Evolutionary conservation across 2,329 filamentous ascomycete species (phyloP), one percentile per base, ranked within the genome.

Genomic region (Hymenoscyphus fraxineus): DNA sequence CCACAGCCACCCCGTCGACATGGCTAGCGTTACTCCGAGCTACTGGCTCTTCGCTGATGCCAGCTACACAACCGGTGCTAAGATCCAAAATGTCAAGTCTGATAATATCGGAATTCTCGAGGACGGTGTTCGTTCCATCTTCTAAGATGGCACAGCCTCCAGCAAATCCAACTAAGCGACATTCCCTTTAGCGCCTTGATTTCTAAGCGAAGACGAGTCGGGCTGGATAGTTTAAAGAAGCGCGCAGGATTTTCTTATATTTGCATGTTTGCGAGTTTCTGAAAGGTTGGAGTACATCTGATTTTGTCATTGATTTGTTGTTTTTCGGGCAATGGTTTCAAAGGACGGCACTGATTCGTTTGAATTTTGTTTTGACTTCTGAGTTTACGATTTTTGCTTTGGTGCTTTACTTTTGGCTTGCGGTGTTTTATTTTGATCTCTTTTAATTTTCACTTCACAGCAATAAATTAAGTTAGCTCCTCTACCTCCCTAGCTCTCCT

Each of bases 31-130:
- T 27, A 12, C 62, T 32, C n/a, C 31, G 0, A n/a, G 32, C 44
- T 64, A 58, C 58, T 60, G 62, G 57, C 32, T 60, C 27, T 64
- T 55, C 27, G 10, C 40, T n/a, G 22, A 2, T 3, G 27, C 41
- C 22, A 39, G 60, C 35, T 59, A 57, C 44, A 6, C 35, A 35
- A 10, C 35, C 55, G 12, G 40, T 22, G 62, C 41, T 4, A 35
- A 47, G 15, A 32, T 12, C 58, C 35, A 58, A n/a, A 22, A 27
- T 2, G 44, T 64, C 40, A 32, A 9, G 6, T 7, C 12, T 1
- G 32, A 6, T 3, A 58, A 58, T n/a, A 60, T 55, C 47, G 9
- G 13, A 0, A 12, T 59, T 12, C 56, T 47, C 47, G 40, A 58
- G 31, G 62, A 57, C 19, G 40, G 27, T 27, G 44, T 64, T 22